phyloP scores from a whole-genome alignment of 257 asterid genomes.

The Anisodus acutangulus region DNA sequence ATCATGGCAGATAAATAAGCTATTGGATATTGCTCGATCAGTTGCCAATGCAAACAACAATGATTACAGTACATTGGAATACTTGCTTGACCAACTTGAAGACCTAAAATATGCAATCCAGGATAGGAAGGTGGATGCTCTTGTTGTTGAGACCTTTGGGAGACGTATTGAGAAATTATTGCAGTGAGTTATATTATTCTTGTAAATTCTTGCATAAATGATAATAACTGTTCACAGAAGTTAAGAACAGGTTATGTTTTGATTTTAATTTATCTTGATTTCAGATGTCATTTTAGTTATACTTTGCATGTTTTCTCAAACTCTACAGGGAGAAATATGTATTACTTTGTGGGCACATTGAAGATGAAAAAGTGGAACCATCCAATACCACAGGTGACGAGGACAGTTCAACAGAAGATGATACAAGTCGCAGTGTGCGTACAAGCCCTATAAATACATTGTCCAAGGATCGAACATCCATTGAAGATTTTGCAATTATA shows the following conservation, averaged over 20 bases:
- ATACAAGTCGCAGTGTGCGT: conserved; percentile 77
- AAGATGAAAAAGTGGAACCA: conserved; percentile 70
- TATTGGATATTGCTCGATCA: conserved; percentile 77
- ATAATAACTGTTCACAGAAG: background rate
- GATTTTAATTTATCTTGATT: conserved; percentile 19
- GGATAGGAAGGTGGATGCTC: conserved; percentile 97
- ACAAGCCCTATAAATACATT: conserved; percentile 88
- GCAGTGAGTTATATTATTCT: conserved; percentile 67
- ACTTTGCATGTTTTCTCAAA: conserved; percentile 32
- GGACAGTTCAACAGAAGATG: conserved; percentile 82
- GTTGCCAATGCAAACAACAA: conserved; percentile 68
- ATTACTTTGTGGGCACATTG: conserved; percentile 83
- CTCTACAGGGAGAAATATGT: conserved; percentile 92
- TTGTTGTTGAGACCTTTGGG: conserved; percentile 96
- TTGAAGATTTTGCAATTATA: conserved; percentile 96
- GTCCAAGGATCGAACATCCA: conserved; percentile 90
- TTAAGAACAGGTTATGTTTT: conserved; percentile 6
- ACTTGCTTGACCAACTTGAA: conserved; percentile 74
- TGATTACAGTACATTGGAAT: conserved; percentile 79
- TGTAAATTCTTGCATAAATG: conserved; percentile 19
- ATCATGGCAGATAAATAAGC: conserved; percentile 73
- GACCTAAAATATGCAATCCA: conserved; percentile 87
- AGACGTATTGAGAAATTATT: conserved; percentile 91
- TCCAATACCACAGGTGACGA: conserved; percentile 59
- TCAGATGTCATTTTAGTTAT: conserved; percentile 14